Conservation (phyloP, 768 basidiomycete genomes). For the Psilocybe subaeruginosa region DNA sequence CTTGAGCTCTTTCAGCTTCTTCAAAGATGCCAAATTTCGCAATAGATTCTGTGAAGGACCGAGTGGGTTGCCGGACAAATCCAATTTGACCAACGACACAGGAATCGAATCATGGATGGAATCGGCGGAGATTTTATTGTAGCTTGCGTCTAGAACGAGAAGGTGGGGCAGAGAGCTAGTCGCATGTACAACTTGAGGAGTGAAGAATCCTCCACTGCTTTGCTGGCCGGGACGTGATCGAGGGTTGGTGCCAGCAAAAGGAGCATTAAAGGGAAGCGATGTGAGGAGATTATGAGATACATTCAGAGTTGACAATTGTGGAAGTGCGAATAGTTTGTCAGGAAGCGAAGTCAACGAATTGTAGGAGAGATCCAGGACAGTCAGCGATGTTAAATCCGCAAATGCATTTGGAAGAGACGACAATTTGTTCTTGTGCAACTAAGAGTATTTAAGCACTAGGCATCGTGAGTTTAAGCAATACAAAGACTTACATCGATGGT, state of each 20-base stretch:
- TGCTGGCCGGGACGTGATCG: conserved; percentile 30
- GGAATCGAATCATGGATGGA: conserved; percentile 62
- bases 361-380: conserved; percentile 73
- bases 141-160: conserved; percentile 61
- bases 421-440: conserved; percentile 82
- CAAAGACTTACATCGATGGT: conserved; percentile 65
- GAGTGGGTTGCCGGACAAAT: conserved; percentile 73
- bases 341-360: conserved; percentile 71
- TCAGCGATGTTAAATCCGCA: conserved; percentile 67
- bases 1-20: conserved; percentile 58
- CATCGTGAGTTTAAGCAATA: neutral
- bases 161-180: conserved; percentile 69
- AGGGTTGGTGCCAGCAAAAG: conserved; percentile 43
- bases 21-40: conserved; percentile 47
- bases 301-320: conserved; percentile 66
- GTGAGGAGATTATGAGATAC: conserved; percentile 71
- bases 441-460: neutral
- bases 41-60: conserved; percentile 47
- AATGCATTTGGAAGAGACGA: conserved; percentile 63
- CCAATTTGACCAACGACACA: conserved; percentile 52
- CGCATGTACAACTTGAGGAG: conserved; percentile 63
- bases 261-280: conserved; percentile 61
- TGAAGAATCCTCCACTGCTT: conserved; percentile 61
- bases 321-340: conserved; percentile 65
- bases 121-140: conserved; percentile 63